Conservation (phyloP, 495 filamentous ascomycete genomes). For the Penicillium nucicola region DNA sequence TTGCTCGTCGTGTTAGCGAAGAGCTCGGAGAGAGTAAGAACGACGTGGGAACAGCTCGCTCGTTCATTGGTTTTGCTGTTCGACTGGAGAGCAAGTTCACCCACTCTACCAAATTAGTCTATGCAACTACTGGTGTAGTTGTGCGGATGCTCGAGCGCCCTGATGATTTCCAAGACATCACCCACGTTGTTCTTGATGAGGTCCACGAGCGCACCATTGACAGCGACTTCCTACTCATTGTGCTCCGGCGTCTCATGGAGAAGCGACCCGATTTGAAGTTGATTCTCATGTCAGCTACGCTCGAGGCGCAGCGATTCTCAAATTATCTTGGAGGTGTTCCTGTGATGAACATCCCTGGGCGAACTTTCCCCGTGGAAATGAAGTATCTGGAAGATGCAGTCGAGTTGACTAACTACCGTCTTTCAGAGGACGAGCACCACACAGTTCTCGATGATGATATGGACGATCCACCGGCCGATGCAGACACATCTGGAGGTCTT, state of each 20-base stretch:
- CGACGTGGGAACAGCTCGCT: slow-evolving; percentile 77
- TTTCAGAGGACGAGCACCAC: slow-evolving; percentile 48
- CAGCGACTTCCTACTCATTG: slow-evolving; percentile 89
- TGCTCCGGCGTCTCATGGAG: slow-evolving; percentile 75
- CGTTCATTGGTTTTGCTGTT: slow-evolving; percentile 91
- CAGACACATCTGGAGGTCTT: slow-evolving; percentile 35
- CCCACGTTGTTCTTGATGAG: slow-evolving; percentile 91
- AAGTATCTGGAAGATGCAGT: slow-evolving; percentile 90
- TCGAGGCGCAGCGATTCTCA: slow-evolving; percentile 88
- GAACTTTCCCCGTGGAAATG: slow-evolving; percentile 87
- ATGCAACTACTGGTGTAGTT: slow-evolving; percentile 85
- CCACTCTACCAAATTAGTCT: slow-evolving; percentile 76
- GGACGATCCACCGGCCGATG: slow-evolving; percentile 44
- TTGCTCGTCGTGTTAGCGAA: slow-evolving; percentile 88
- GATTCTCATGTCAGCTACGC: slow-evolving; percentile 93
- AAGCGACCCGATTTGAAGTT: slow-evolving; percentile 73
- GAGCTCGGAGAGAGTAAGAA: slow-evolving; percentile 82
- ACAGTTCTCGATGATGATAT: slow-evolving; percentile 43
- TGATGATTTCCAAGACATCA: slow-evolving; percentile 79
- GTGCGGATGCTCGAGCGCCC: slow-evolving; percentile 94
- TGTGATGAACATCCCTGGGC: slow-evolving; percentile 81
- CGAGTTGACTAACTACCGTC: slow-evolving; percentile 69
- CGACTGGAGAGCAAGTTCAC: slow-evolving; percentile 84
- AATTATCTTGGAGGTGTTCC: slow-evolving; percentile 81
- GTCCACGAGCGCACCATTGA: slow-evolving; percentile 94